These are phyloP conservation scores for Xylaria grammica DNA, from an alignment of 495 filamentous ascomycete species.

Conservation along the genomic window DNA sequence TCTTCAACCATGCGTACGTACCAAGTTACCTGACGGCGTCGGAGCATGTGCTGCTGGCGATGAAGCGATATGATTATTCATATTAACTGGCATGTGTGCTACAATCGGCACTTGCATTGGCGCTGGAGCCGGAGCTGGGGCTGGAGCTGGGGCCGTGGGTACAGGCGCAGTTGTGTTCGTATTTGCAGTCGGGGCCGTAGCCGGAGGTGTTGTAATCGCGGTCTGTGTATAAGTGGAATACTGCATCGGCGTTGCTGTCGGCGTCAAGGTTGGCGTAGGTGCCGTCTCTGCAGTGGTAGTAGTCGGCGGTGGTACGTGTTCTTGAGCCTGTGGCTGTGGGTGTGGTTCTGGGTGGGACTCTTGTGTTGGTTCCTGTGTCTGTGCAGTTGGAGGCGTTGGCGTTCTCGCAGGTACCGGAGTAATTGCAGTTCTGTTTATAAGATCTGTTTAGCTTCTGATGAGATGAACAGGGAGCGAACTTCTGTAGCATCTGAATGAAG, in stretches of 20 bases:
- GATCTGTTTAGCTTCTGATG: not conserved
- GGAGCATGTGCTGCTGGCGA: constrained; percentile 41
- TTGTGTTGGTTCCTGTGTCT: not conserved
- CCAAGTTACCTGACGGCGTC: constrained; percentile 37
- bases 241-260: constrained; percentile 4
- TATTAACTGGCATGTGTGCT: constrained; percentile 11
- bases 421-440: constrained; percentile 2
- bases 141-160: not conserved
- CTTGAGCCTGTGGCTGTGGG: not conserved
- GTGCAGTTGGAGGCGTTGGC: not conserved
- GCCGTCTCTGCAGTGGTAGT: not conserved
- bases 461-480: not conserved
- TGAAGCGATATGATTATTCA: constrained; percentile 25
- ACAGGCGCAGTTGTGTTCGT: not conserved
- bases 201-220: not conserved
- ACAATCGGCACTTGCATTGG: constrained; percentile 20
- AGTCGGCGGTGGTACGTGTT: not conserved
- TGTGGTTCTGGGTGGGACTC: too few species aligned
- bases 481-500: not conserved
- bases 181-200: not conserved
- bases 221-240: constrained; percentile 12
- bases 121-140: not conserved
- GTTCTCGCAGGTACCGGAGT: constrained; percentile 8
- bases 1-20: constrained; percentile 21
- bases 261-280: not conserved